These are phyloP conservation scores for Cytospora schulzeri DNA, from an alignment of 2,329 filamentous ascomycete species.

Conservation along the genomic window DNA sequence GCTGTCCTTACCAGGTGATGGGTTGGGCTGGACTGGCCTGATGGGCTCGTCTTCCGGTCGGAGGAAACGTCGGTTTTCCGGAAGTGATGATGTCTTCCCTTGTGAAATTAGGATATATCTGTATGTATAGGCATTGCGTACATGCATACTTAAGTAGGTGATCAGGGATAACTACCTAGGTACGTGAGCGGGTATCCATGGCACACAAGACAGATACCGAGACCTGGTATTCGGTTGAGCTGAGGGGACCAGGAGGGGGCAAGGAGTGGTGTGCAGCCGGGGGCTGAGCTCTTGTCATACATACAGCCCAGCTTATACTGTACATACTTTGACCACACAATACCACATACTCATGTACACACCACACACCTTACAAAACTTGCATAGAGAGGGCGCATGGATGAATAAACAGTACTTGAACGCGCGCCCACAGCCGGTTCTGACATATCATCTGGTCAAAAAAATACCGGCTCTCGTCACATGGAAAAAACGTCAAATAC, in stretches of 20 bases:
- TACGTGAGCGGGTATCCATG: not conserved
- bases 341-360: no score
- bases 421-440: not conserved
- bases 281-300: not conserved
- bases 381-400: not conserved
- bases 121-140: not conserved
- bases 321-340: no score
- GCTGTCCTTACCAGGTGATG: conserved; percentile 6
- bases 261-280: not conserved
- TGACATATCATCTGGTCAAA: not conserved
- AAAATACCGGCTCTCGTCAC: not conserved
- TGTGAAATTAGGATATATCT: not conserved
- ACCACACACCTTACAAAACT: not conserved
- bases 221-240: not conserved
- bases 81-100: not conserved
- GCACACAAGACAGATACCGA: not conserved
- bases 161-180: not conserved
- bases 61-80: not conserved
- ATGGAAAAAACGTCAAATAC: not conserved
- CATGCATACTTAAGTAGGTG: not conserved
- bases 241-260: not conserved
- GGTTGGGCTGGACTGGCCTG: no score
- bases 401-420: not conserved
- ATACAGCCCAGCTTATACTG: not conserved
- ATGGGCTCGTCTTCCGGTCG: conserved; percentile 18